A percentile compares a stretch with the other conserved stretches of the same genome.
Evolutionary conservation across 768 basidiomycete genomes (phyloP).

Genomic region (Grammothele lineata): DNA sequence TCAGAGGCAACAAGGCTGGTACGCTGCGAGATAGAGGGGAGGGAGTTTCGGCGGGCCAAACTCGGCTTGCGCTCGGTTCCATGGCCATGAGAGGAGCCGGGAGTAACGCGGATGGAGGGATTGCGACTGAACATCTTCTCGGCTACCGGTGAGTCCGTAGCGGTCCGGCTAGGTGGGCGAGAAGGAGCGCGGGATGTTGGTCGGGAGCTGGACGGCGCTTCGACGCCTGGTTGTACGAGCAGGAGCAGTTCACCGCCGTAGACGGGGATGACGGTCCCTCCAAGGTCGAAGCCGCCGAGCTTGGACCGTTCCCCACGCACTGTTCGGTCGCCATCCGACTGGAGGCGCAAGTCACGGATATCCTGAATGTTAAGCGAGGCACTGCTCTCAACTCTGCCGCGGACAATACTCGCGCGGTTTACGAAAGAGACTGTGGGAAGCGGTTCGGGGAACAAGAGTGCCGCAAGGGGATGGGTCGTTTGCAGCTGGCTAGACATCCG

Average conservation of each 20-base stretch:
- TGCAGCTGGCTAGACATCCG: constrained; percentile 33
- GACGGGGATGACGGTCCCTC: constrained; percentile 68
- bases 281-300: constrained; percentile 34
- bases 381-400: constrained; percentile 67
- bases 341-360: constrained; percentile 49
- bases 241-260: constrained; percentile 73
- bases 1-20: constrained; percentile 57
- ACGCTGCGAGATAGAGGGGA: constrained; percentile 70
- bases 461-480: constrained; percentile 49
- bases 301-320: constrained; percentile 11
- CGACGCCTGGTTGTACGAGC: constrained; percentile 53
- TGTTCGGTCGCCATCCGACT: constrained; percentile 25
- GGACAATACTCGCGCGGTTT: constrained; percentile 59
- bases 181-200: constrained; percentile 62
- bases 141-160: constrained; percentile 31
- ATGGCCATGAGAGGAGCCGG: constrained; percentile 50
- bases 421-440: constrained; percentile 64
- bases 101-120: constrained; percentile 77
- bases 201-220: constrained; percentile 38
- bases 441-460: constrained; percentile 74
- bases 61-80: constrained; percentile 76
- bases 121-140: constrained; percentile 49
- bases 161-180: constrained; percentile 63
- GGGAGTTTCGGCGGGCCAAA: constrained; percentile 66
- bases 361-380: constrained; percentile 48